Base-by-base conservation (phyloP, 306 rosid genomes). In the Mucuna pruriens region DNA sequence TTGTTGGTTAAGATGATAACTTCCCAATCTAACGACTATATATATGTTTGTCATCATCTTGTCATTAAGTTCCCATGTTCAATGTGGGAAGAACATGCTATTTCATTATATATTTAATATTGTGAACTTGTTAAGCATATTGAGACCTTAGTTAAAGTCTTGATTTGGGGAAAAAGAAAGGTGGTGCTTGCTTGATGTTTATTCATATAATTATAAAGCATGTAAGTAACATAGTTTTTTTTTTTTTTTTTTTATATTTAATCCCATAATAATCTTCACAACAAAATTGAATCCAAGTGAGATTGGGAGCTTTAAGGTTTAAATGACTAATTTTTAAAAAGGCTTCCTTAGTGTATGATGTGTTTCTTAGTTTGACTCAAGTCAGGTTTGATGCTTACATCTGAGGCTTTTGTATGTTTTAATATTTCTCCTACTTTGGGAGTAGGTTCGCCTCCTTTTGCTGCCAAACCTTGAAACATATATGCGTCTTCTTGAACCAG, bases 401-500 rank as follows among this genome's bases (percentile, higher is more conserved):
- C 55, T 46, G 75, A 64, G 29, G 46, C 65, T 81, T 74, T 85
- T 57, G 44, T 55, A 55, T 74, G 42, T 62, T 70, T 38, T 72
- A 48, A 49, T 80, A 25, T 60, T 67, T 36, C 12, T 84, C 42
- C 52, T 60, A 26, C 66, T 77, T 17, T 79, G 80, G 65, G 83
- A 64, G 57, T 82, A 92, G 97, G 94, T 92, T 83, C 91, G 75
- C 80, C 91, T 89, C 83, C 92, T 92, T 81, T 72, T 92, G 71
- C 82, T 92, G 81, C 97, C 95, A 54, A 92, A 91, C 87, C 89
- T 92, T 42, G 92, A 89, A 84, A 85, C 88, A 49, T 92, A 92
- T 84, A 83, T 92, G 69, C 86, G 51, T 76, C 94, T 92, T 84
- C 95, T 92, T 82, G 97, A 92, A 88, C 94, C 92, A 74, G 94